Percentiles rank a stretch among this genome's conserved stretches.
Conservation (phyloP, 2,329 filamentous ascomycete species). For the Calonectria honghensis region DNA sequence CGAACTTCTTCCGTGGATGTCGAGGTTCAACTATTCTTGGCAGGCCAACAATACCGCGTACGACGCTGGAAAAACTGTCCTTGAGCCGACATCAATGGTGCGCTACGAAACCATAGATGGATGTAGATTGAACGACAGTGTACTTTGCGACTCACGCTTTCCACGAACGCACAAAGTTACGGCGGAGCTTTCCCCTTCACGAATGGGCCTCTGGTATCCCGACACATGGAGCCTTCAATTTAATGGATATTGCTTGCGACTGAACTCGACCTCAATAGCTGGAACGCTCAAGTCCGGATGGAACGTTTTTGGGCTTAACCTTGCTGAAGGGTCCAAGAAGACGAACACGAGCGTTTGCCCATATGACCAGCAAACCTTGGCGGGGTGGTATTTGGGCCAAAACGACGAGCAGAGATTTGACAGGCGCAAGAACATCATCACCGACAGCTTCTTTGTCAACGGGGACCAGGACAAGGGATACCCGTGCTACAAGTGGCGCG, state of each 20-base stretch:
- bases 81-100: constrained; percentile 1
- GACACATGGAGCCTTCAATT: constrained; percentile 8
- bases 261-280: neutral
- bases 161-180: constrained; percentile 12
- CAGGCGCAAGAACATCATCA: constrained; percentile 17
- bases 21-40: constrained; percentile 20
- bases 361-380: neutral
- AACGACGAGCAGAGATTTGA: neutral
- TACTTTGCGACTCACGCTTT: constrained; percentile 2
- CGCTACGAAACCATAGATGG: neutral
- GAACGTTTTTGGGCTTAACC: neutral
- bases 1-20: constrained; percentile 5
- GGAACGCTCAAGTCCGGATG: neutral
- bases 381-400: neutral
- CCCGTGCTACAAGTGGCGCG: constrained; percentile 18
- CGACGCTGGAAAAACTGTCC: neutral
- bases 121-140: neutral
- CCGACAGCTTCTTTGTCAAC: constrained; percentile 16
- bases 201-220: constrained; percentile 14
- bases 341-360: neutral
- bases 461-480: neutral
- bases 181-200: neutral
- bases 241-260: neutral
- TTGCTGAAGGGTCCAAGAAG: neutral
- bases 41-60: constrained; percentile 17